Evolutionary conservation across 2,329 filamentous ascomycete genomes (phyloP).

Genomic region (Parastagonospora nodorum): DNA sequence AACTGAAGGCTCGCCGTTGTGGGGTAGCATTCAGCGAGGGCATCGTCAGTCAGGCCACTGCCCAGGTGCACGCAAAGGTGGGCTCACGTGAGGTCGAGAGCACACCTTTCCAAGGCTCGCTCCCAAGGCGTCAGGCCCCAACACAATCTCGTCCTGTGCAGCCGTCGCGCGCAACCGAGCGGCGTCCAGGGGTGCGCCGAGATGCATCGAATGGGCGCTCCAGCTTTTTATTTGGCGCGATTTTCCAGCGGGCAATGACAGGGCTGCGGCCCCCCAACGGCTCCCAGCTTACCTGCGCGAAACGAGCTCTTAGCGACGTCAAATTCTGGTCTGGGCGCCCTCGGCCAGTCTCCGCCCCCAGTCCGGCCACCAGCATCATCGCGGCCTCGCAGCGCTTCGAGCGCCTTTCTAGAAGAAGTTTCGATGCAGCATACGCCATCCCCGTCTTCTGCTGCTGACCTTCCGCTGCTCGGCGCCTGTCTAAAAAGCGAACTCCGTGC

Average conservation of each 20-base stretch:
- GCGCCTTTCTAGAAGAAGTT: slow-evolving; percentile 25
- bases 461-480: background rate
- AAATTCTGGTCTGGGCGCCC: background rate
- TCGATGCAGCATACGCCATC: slow-evolving; percentile 5
- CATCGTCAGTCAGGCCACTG: background rate
- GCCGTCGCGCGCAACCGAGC: slow-evolving; percentile 3
- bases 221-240: slow-evolving; percentile 12
- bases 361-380: background rate
- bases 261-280: slow-evolving; percentile 4
- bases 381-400: slow-evolving; percentile 17
- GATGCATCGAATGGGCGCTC: slow-evolving; percentile 5
- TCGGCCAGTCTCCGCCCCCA: slow-evolving; percentile 13
- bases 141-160: background rate
- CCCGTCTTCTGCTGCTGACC: slow-evolving; percentile 3
- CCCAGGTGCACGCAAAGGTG: background rate
- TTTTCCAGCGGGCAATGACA: slow-evolving; percentile 12
- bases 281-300: background rate
- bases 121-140: background rate
- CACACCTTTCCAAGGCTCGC: background rate
- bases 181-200: background rate
- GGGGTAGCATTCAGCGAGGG: too few relatives aligned
- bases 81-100: slow-evolving; percentile 1
- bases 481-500: background rate
- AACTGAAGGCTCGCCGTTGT: too few relatives aligned
- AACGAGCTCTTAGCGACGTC: too few relatives aligned